Evolutionary conservation across 345 rosid genomes (phyloP).

Genomic region (Hirschfeldia incana): DNA sequence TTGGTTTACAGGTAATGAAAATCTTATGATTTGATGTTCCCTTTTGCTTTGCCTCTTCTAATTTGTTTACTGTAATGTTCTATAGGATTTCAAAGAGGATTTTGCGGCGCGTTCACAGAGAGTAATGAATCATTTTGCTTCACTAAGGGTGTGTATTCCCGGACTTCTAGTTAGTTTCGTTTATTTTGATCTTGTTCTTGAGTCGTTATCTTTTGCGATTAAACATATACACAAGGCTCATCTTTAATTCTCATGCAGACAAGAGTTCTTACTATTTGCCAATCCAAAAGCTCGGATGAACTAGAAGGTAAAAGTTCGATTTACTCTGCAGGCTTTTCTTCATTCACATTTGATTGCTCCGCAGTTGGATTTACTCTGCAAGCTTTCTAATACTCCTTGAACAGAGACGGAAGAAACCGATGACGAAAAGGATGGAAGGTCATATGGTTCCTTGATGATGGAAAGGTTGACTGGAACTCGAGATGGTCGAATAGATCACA

Average conservation of each 20-base stretch:
- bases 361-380: too few relatives aligned
- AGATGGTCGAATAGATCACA: constrained; percentile 86
- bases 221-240: constrained; percentile 11
- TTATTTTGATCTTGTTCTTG: background rate
- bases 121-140: constrained; percentile 54
- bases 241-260: constrained; percentile 46
- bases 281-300: constrained; percentile 54
- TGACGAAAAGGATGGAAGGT: constrained; percentile 54
- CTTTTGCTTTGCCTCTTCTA: background rate
- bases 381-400: constrained; percentile 16
- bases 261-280: constrained; percentile 79
- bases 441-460: constrained; percentile 86
- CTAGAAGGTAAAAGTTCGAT: constrained; percentile 54
- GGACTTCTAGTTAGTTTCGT: constrained; percentile 5
- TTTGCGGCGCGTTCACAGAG: constrained; percentile 75
- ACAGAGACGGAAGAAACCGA: constrained; percentile 51
- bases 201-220: constrained; percentile 9
- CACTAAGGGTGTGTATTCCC: constrained; percentile 52
- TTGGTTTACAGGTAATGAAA: constrained; percentile 76
- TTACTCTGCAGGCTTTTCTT: background rate
- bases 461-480: constrained; percentile 74
- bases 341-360: background rate
- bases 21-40: background rate
- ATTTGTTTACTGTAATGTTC: background rate
- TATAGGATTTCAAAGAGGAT: constrained; percentile 81